Percentiles rank a stretch among this genome's conserved stretches.
phyloP scores from a whole-genome alignment of 371 early-diverging fungal species.

The Dinochytrium kinnereticum region DNA sequence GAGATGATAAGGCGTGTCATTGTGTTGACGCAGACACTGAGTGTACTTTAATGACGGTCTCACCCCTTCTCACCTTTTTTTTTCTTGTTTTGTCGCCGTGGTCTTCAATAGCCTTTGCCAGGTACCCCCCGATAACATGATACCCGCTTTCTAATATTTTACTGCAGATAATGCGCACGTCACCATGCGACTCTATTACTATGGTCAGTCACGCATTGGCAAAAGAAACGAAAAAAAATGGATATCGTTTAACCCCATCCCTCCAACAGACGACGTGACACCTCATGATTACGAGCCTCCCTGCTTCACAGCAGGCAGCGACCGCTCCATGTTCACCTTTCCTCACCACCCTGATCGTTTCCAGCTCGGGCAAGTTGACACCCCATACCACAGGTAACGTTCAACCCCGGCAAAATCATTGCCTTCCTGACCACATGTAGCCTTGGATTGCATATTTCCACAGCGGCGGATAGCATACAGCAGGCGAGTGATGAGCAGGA shows the following conservation, averaged over 20 bases:
- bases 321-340: constrained; percentile 40
- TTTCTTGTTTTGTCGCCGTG: too few relatives aligned
- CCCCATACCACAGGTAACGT: constrained; percentile 49
- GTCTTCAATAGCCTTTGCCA: constrained; percentile 27
- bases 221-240: too few relatives aligned
- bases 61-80: not conserved
- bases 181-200: constrained; percentile 53
- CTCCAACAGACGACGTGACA: constrained; percentile 47
- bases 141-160: constrained; percentile 21
- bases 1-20: constrained; percentile 52
- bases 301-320: constrained; percentile 43
- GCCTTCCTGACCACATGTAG: not conserved
- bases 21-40: constrained; percentile 54
- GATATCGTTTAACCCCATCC: too few relatives aligned
- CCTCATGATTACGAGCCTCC: constrained; percentile 60
- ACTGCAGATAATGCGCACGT: constrained; percentile 49
- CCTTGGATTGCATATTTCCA: constrained; percentile 32
- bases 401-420: not conserved
- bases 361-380: constrained; percentile 46
- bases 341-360: constrained; percentile 38
- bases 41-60: constrained; percentile 26
- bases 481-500: not conserved
- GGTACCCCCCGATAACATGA: constrained; percentile 11
- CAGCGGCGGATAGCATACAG: constrained; percentile 27
- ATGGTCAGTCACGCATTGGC: constrained; percentile 17